Evolutionary conservation across 768 basidiomycete species (phyloP), one percentile per base, ranked within the genome.

Genomic region (Gloeopeniophorella convolvens): DNA sequence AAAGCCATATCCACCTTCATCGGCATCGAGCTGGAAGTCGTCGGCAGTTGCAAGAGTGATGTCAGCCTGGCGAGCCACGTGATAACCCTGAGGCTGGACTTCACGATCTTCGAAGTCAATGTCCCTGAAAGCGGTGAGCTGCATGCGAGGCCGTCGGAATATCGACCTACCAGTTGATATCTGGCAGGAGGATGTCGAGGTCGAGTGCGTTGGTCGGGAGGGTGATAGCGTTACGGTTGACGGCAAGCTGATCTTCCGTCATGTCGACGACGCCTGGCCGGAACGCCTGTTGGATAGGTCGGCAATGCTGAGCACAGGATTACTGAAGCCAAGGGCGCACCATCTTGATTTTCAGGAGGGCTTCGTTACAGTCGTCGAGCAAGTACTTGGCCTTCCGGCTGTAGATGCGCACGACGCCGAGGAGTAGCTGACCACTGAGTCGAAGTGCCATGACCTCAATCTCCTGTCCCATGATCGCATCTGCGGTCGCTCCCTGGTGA

Each of bases 301-400:
- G 35, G 47, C 24, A 7, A 48, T 30, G 53, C 43, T 35, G 9
- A 13, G 37, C 52, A 16, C 44, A 24, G 33, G 11, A n/a, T 10
- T 5, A 24, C 36, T 48, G 15, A 23, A 44, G 18, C 23, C 28
- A 43, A 4, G 34, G 10, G 54, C 62, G 20, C 45, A 91, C 94
- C 85, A 96, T 89, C 68, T 94, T 95, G 41, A 97, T 94, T 67
- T 93, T 92, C 32, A 94, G 72, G 36, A 98, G 70, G 0, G 95
- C 93, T 65, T 99, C 96, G 54, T 96, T 96, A 63, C 95, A 97
- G 64, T 99, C 96, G 62, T 99, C 96, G 55, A 97, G 70, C 3
- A 99, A 77, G 67, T 99, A 99, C 63, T 97, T 96, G 15, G 94
- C 93, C 66, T 99, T 99, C 36, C 95, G 77, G 62, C 91, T 93